phyloP scores from a whole-genome alignment of 768 basidiomycete species.

The Macrolepiota albuminosa region DNA sequence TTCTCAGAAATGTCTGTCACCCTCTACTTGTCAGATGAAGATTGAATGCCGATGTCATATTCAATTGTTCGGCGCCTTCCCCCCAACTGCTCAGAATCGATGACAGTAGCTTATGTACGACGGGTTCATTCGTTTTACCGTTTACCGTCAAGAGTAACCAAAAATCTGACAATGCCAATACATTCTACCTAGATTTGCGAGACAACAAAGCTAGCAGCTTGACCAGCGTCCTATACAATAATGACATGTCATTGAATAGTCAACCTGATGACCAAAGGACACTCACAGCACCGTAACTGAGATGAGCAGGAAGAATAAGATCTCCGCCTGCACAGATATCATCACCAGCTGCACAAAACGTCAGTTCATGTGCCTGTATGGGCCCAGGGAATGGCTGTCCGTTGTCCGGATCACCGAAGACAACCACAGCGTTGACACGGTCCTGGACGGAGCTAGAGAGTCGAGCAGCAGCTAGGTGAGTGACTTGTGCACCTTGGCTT shows the following conservation, averaged over 20 bases:
- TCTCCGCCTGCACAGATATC: constrained; percentile 17
- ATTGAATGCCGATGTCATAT: background rate
- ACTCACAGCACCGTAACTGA: constrained; percentile 19
- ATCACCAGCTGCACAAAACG: constrained; percentile 19
- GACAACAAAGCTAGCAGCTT: constrained; percentile 5
- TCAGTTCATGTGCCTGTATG: constrained; percentile 10
- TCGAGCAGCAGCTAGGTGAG: constrained; percentile 30
- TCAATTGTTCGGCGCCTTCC: too few species aligned
- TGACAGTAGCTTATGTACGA: background rate
- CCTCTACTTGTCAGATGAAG: too few species aligned
- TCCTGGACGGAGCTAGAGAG: constrained; percentile 23
- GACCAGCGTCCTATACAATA: background rate
- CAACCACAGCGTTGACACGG: constrained; percentile 20
- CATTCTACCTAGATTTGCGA: background rate
- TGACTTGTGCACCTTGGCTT: constrained; percentile 31
- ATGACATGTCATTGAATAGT: background rate
- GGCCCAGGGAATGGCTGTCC: constrained; percentile 17
- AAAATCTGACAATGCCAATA: background rate
- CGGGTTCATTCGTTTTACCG: background rate
- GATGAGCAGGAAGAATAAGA: constrained; percentile 16
- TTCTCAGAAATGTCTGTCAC: too few species aligned
- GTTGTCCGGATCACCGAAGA: constrained; percentile 22
- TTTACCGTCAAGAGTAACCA: too few species aligned
- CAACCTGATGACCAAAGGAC: background rate
- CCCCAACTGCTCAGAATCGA: background rate